Evolutionary conservation across 495 filamentous ascomycete genomes (phyloP).

Genomic region (Tetracladium marchalianum): DNA sequence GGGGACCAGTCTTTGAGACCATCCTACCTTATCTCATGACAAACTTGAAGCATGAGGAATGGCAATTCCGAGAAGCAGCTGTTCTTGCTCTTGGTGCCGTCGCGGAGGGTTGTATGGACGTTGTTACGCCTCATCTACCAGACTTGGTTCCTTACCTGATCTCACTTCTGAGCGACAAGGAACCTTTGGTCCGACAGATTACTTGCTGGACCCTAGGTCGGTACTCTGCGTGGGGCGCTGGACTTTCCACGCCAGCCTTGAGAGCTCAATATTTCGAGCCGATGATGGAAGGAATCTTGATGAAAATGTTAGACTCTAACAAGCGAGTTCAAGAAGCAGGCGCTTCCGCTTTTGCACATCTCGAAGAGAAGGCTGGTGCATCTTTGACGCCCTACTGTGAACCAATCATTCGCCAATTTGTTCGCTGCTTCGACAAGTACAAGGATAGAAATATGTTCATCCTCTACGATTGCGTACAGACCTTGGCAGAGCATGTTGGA

Average conservation of each 20-base stretch:
- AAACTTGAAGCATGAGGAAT: slow-evolving; percentile 79
- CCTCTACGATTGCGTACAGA: slow-evolving; percentile 97
- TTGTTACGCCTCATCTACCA: slow-evolving; percentile 82
- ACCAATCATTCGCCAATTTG: slow-evolving; percentile 87
- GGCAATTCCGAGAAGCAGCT: slow-evolving; percentile 88
- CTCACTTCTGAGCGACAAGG: slow-evolving; percentile 69
- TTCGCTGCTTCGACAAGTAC: slow-evolving; percentile 84
- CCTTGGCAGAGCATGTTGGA: slow-evolving; percentile 85
- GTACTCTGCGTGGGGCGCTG: slow-evolving; percentile 89
- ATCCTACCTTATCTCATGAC: slow-evolving; percentile 88
- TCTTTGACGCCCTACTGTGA: slow-evolving; percentile 73
- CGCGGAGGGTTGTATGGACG: slow-evolving; percentile 86
- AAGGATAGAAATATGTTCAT: slow-evolving; percentile 99
- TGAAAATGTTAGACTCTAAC: slow-evolving; percentile 90
- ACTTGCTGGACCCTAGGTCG: slow-evolving; percentile 96
- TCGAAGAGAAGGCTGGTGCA: slow-evolving; percentile 86
- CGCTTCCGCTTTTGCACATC: slow-evolving; percentile 89
- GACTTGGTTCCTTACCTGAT: slow-evolving; percentile 88
- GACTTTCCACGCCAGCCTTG: slow-evolving; percentile 53
- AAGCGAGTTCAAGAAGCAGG: slow-evolving; percentile 97
- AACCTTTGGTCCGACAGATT: slow-evolving; percentile 93
- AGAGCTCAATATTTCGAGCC: slow-evolving; percentile 79
- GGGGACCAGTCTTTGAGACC: slow-evolving; percentile 75
- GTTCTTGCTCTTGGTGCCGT: slow-evolving; percentile 93
- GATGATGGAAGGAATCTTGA: slow-evolving; percentile 94